Evolutionary conservation across 495 filamentous ascomycete genomes (phyloP), one percentile per base, ranked within the genome.

Genomic region (Annulohypoxylon nitens): DNA sequence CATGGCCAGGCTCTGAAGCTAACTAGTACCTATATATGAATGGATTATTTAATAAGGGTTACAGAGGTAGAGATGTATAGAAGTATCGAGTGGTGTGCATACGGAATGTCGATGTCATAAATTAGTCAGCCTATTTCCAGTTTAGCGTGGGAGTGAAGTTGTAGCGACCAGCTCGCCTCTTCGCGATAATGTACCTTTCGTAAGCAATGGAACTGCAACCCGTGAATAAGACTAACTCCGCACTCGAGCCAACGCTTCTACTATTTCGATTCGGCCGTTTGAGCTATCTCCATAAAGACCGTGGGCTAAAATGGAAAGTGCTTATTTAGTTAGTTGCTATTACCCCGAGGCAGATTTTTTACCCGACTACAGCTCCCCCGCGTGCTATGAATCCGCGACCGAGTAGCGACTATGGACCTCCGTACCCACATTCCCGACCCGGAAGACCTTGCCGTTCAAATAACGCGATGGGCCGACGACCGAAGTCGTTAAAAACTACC

Each of bases 171-270:
- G 4, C 25, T 55, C 51, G 51, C 51, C 25, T 12, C 34, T 55
- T 55, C 51, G 51, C 51, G 51, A 33, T 16, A 34, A 55, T 53
- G 25, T 53, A n/a, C 3, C 9, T 10, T 50, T 20, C 6, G 10
- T 50, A 25, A 26, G 23, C 18, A 10, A 25, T 51, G 9, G 6
- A 5, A 10, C 10, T 51, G 9, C 8, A 14, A 26, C 3, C 25
- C 48, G 48, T 8, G 23, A 51, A 11, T 51, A 51, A 25, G 9
- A 20, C 48, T 51, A 51, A 51, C 48, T 51, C 48, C 48, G 48
- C 4, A 5, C 5, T 51, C 3, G 30, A 30, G 5, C 18, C 48
- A 51, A 8, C 8, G 18, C 5, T 14, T 4, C 39, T 43, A 12
- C 18, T 20, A 0, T 26, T 43, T 51, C 18, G 9, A 11, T 12